Conservation (phyloP, 2,329 filamentous ascomycete genomes). For the Verticillium isaacii region DNA sequence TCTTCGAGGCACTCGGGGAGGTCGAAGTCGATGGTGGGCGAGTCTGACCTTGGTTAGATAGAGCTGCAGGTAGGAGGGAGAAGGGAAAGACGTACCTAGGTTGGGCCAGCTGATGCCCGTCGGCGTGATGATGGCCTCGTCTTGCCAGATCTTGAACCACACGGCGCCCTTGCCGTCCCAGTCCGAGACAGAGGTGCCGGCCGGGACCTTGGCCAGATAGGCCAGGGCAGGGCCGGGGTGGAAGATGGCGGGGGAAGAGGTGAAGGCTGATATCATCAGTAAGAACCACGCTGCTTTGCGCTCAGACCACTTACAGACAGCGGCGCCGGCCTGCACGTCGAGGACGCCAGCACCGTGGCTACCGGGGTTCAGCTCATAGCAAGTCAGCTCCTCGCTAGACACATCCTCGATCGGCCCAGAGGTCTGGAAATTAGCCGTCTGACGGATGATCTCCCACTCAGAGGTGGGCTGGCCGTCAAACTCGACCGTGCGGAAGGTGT, state of each 20-base stretch:
- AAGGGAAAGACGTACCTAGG: slow-evolving; percentile 18
- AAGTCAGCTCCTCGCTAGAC: slow-evolving; percentile 21
- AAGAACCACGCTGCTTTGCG: neutral
- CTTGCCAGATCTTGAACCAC: slow-evolving; percentile 40
- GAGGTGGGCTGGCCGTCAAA: slow-evolving; percentile 6
- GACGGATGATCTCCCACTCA: slow-evolving; percentile 24
- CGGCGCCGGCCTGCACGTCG: slow-evolving; percentile 2
- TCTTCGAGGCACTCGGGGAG: slow-evolving; percentile 37
- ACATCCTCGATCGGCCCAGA: slow-evolving; percentile 23
- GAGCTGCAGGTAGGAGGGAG: neutral
- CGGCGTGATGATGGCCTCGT: slow-evolving; percentile 29
- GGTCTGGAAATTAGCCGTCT: slow-evolving; percentile 26
- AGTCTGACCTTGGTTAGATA: neutral
- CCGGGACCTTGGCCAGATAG: slow-evolving; percentile 31
- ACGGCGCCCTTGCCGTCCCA: slow-evolving; percentile 31
- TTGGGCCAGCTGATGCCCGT: slow-evolving; percentile 34
- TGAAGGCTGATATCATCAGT: slow-evolving; percentile 21
- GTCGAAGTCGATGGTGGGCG: slow-evolving; percentile 25
- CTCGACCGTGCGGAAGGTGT: slow-evolving; percentile 10
- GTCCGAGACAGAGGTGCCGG: slow-evolving; percentile 22
- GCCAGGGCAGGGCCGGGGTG: slow-evolving; percentile 37
- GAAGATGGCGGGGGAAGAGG: slow-evolving; percentile 30
- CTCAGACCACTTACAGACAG: slow-evolving; percentile 2
- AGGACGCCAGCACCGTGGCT: slow-evolving; percentile 15
- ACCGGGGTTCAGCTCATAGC: slow-evolving; percentile 18